Evolutionary conservation across 2,329 filamentous ascomycete genomes (phyloP), one percentile per base, ranked within the genome.

Genomic region (Botrytis fragariae): DNA sequence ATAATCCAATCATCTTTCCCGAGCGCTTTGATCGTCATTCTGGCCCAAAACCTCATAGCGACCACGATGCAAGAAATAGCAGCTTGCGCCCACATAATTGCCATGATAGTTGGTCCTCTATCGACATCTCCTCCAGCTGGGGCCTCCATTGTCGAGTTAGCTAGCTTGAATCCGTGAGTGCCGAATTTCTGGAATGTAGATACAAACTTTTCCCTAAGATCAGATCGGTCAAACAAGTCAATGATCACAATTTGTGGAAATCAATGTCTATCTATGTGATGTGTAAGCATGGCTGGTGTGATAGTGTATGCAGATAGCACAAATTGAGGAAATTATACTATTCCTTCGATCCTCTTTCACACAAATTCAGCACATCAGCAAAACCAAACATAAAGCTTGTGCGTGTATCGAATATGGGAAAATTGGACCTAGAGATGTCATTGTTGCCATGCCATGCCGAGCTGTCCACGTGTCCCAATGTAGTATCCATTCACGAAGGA

Each of bases 1-100:
- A 60, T 60, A 60, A 60, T 16, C 57, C 57, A 60, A 60, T 60
- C 57, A 37, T 60, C 57, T 60, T 35, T 60, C 18, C 57, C 57
- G 4, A 60, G 57, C 29, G 32, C 57, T 60, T 60, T 60, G 32
- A 60, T 60, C 20, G 32, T 35, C 2, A 37, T 35, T 60, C 57
- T 60, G 20, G 32, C 57, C 57, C 20, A 60, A 60, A 60, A 60
- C 57, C 57, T 60, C 57, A 60, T 2, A 60, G 32, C 57, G 5
- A 60, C 57, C 57, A 60, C 57, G 37, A 60, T 6, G 57, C 57
- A 60, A 60, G 57, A 60, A 25, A 60, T 35, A 37, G 32, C 57
- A 60, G 57, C 57, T 60, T 60, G 32, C 7, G 32, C 57, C 57
- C 57, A 60, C 32, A 60, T 60, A 37, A 60, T 37, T 60, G 57